Conservation (phyloP, 805 yeast species). For the Sporopachydermia lactativora region DNA sequence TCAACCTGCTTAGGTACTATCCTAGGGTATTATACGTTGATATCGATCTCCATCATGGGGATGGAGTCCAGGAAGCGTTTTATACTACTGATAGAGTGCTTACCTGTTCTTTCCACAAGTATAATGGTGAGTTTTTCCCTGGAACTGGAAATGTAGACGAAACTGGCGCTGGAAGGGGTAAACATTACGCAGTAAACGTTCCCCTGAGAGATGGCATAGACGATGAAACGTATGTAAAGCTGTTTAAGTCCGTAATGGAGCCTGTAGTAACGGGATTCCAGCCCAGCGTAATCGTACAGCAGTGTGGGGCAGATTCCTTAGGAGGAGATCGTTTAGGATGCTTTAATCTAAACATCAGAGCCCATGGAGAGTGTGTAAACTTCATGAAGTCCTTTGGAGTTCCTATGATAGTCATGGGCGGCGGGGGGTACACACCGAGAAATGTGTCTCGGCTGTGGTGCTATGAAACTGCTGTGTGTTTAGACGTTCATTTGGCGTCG, state of each 20-base stretch:
- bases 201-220: slow-evolving; percentile 91
- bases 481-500: slow-evolving; percentile 63
- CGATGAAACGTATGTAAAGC: slow-evolving; percentile 55
- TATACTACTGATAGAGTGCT: slow-evolving; percentile 84
- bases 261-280: slow-evolving; percentile 79
- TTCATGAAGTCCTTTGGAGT: slow-evolving; percentile 75
- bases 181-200: slow-evolving; percentile 71
- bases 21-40: slow-evolving; percentile 82
- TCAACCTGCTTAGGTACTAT: slow-evolving; percentile 66
- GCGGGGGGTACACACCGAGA: slow-evolving; percentile 97
- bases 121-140: slow-evolving; percentile 81
- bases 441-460: slow-evolving; percentile 96
- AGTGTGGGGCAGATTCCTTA: slow-evolving; percentile 96
- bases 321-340: slow-evolving; percentile 95
- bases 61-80: slow-evolving; percentile 91
- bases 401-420: slow-evolving; percentile 90
- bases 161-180: slow-evolving; percentile 74
- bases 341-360: slow-evolving; percentile 83
- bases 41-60: slow-evolving; percentile 89
- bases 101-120: slow-evolving; percentile 85
- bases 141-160: slow-evolving; percentile 85
- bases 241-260: slow-evolving; percentile 66
- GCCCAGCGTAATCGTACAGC: slow-evolving; percentile 93
- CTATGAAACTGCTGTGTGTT: slow-evolving; percentile 77
- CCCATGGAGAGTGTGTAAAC: slow-evolving; percentile 93